These are phyloP conservation scores for Annulohypoxylon truncatum DNA, from an alignment of 2,329 filamentous ascomycete species.

Conservation along the genomic window DNA sequence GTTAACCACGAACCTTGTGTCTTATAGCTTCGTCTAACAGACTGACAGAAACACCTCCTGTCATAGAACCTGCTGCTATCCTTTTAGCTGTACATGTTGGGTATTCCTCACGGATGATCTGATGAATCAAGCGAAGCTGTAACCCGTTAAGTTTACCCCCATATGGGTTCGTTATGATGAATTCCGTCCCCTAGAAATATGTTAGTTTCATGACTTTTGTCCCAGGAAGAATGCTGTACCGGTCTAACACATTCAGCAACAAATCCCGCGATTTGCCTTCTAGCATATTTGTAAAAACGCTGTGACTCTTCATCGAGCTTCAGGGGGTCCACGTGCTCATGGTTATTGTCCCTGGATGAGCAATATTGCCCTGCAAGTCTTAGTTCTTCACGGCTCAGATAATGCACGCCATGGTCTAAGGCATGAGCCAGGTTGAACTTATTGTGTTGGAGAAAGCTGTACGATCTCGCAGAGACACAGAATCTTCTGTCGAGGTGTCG, in stretches of 20 bases:
- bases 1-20: constrained; percentile 18
- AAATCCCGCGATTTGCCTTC: neutral
- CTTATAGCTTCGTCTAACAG: neutral
- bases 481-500: constrained; percentile 46
- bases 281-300: constrained; percentile 15
- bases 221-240: neutral
- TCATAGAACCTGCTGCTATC: constrained; percentile 5
- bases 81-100: constrained; percentile 27
- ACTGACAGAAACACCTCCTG: constrained; percentile 36
- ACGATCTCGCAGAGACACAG: constrained; percentile 45
- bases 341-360: neutral
- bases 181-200: constrained; percentile 8
- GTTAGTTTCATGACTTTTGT: constrained; percentile 9
- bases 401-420: constrained; percentile 48
- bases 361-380: constrained; percentile 14
- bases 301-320: constrained; percentile 26
- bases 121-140: constrained; percentile 46
- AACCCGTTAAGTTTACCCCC: constrained; percentile 44
- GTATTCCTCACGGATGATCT: constrained; percentile 44
- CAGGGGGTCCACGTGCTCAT: constrained; percentile 22
- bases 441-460: constrained; percentile 48
- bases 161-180: constrained; percentile 40
- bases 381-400: constrained; percentile 47
- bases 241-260: neutral
- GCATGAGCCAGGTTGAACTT: constrained; percentile 45